Evolutionary conservation across 768 basidiomycete species (phyloP).

Genomic region (Strobilomyces confusus): DNA sequence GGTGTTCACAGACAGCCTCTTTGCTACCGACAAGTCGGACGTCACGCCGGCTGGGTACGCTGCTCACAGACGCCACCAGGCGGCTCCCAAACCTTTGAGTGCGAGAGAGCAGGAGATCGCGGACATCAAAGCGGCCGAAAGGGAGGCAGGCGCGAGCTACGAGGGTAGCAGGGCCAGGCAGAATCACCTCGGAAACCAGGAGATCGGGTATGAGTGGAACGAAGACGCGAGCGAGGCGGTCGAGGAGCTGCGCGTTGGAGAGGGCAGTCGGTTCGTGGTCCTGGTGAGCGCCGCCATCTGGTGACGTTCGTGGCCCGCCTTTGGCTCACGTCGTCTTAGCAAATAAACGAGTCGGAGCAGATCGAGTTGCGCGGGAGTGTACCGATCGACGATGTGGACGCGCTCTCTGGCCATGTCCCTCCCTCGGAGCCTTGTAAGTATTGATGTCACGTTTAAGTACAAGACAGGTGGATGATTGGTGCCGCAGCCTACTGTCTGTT

Average conservation of each 20-base stretch:
- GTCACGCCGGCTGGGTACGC: conserved; percentile 66
- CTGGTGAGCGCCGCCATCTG: conserved; percentile 45
- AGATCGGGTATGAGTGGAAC: conserved; percentile 65
- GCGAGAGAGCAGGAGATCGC: conserved; percentile 79
- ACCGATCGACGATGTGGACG: conserved; percentile 37
- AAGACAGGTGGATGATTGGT: not conserved
- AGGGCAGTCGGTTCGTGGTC: conserved; percentile 54
- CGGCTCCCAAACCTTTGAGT: conserved; percentile 80
- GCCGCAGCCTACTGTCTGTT: conserved; percentile 56
- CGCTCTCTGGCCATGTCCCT: conserved; percentile 50
- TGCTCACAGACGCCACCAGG: conserved; percentile 63
- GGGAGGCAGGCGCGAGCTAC: conserved; percentile 49
- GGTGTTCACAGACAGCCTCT: conserved; percentile 68
- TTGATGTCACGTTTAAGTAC: not conserved
- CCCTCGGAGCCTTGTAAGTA: conserved; percentile 51
- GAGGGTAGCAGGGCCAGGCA: conserved; percentile 54
- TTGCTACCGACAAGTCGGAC: conserved; percentile 70
- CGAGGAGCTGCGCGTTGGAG: conserved; percentile 45
- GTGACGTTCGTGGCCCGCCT: not conserved
- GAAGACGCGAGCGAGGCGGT: conserved; percentile 63
- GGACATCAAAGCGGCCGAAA: conserved; percentile 72
- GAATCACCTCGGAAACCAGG: conserved; percentile 52
- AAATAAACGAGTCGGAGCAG: conserved; percentile 63
- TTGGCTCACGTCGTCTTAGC: conserved; percentile 37
- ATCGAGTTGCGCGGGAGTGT: conserved; percentile 46